These are phyloP conservation scores for Psilocybe tampanensis DNA, from an alignment of 768 basidiomycete genomes.

Conservation along the genomic window DNA sequence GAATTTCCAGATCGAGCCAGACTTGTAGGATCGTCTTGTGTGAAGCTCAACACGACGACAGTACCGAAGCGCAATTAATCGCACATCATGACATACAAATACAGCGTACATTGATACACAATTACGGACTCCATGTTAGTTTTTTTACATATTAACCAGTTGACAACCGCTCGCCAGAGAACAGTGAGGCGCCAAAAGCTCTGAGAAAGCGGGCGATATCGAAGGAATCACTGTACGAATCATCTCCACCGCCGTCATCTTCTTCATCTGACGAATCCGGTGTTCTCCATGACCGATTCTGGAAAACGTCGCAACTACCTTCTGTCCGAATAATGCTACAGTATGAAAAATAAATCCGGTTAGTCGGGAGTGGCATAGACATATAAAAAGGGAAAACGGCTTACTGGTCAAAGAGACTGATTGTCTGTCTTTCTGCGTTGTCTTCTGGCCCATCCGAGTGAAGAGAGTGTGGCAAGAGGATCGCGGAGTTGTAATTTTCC, in stretches of 20 bases:
- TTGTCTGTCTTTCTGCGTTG: constrained; percentile 49
- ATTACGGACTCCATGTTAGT: too few relatives aligned
- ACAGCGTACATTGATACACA: too few relatives aligned
- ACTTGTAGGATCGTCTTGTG: not conserved
- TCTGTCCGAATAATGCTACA: constrained; percentile 62
- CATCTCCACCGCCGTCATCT: not conserved
- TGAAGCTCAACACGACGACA: too few relatives aligned
- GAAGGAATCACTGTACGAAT: not conserved
- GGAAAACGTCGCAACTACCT: constrained; percentile 59
- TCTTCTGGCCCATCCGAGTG: constrained; percentile 24
- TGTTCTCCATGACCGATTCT: constrained; percentile 38
- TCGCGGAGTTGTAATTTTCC: constrained; percentile 37
- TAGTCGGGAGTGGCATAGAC: not conserved
- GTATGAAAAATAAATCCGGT: not conserved
- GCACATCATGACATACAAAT: too few relatives aligned
- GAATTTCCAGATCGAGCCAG: constrained; percentile 13
- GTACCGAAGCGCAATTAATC: too few relatives aligned
- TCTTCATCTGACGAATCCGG: constrained; percentile 31
- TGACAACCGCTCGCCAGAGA: not conserved
- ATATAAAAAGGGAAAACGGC: constrained; percentile 20
- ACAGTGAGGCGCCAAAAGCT: not conserved
- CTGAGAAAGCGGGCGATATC: not conserved
- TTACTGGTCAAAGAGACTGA: constrained; percentile 76
- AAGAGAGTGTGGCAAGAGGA: constrained; percentile 27
- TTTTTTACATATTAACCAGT: constrained; percentile 3